Base-by-base conservation (phyloP, 139 green algal species). In the Chlamydomonas eustigma region DNA sequence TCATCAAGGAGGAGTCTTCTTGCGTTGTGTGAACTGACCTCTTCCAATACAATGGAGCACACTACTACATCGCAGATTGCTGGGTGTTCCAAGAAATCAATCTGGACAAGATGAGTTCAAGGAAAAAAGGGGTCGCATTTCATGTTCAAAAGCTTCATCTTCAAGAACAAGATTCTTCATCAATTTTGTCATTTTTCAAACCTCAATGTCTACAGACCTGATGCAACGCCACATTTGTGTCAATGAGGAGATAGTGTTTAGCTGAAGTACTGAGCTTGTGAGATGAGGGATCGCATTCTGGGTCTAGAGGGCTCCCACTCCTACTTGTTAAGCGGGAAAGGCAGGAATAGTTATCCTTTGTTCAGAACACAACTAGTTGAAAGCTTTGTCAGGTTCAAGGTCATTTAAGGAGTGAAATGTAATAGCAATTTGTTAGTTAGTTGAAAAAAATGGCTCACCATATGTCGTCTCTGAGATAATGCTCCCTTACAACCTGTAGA, bases 381-480 rank as follows among this genome's bases (percentile, higher is more conserved):
- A n/a, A n/a, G n/a, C n/a, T n/a, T n/a, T n/a, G n/a, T n/a, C n/a
- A n/a, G n/a, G n/a, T n/a, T n/a, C n/a, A n/a, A n/a, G n/a, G n/a
- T n/a, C n/a, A n/a, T n/a, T n/a, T n/a, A n/a, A n/a, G n/a, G n/a
- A n/a, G n/a, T n/a, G n/a, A n/a, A n/a, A n/a, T n/a, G n/a, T n/a
- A n/a, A n/a, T n/a, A n/a, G n/a, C n/a, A n/a, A n/a, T n/a, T n/a
- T n/a, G n/a, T n/a, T n/a, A n/a, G n/a, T n/a, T n/a, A n/a, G n/a
- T n/a, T n/a, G n/a, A n/a, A n/a, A n/a, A n/a, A 22, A 4, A 75
- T 33, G 24, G 71, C 39, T 67, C 73, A 91, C 87, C 78, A 92
- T 39, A 99, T 98, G 82, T 99, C 96, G 74, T 98, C 96, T 4
- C 96, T 84, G 3, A 99, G 83, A 77, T 99, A 99, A 75, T 97